Base-by-base conservation (phyloP, 2,329 filamentous ascomycete species). In the Xylariaceae sp. region DNA sequence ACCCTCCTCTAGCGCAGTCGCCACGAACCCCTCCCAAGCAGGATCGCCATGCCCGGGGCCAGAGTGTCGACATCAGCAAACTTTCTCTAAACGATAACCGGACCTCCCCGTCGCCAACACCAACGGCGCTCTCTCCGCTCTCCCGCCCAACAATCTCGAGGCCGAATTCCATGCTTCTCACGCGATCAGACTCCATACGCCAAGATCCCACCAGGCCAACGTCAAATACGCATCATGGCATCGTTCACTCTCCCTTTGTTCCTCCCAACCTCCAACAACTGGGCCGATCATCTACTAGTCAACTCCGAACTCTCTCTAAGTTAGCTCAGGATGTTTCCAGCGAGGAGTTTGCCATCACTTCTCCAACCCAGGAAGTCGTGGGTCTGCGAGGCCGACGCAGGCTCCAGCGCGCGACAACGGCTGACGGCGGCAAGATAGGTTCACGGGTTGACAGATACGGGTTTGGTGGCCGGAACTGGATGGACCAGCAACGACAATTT, bases 401-500 rank as follows among this genome's bases (percentile, higher is more conserved):
- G 61, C 73, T 99, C 48, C 94, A 97, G 70, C 81, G 90, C 57
- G 80, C 81, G 22, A 82, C 81, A 56, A 83, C 79, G 60, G 73
- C 73, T 16, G 71, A 73, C 34, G 73, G 72, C 22, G 71, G 69
- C 19, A 74, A 75, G 18, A 72, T 47, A 51, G 63, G 60, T 45
- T 59, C 57, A 42, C 63, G 77, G 41, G 73, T 78, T 56, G 75
- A 76, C 57, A 69, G 69, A 22, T 90, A 87, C 60, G 81, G 84
- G 45, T 94, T 91, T 87, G 84, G 89, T 57, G 86, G 86, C 17
- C 83, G 89, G 45, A 96, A 93, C 68, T 99, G 94, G 94, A 99
- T 99, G 93, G 94, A 99, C 70, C 94, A 96, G 68, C 93, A 99
- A 68, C 84, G 94, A 22, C 93, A 97, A 69, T 97, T 97, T 65